Base-by-base conservation (phyloP, 441 rosid species). In the Breynia disticha region DNA sequence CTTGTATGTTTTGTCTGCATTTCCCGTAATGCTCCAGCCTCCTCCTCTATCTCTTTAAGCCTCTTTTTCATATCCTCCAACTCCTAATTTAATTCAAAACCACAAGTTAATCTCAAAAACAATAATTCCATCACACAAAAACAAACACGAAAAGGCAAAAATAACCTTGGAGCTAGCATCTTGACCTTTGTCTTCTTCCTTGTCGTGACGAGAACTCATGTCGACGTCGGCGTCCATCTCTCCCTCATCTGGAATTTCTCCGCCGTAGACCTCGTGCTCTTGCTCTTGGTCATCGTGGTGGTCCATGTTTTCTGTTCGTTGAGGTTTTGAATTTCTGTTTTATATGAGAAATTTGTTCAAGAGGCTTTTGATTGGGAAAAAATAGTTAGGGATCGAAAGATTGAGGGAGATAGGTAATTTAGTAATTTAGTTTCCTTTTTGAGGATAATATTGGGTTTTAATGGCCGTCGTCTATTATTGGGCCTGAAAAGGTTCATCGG, bases 1-100 rank as follows among this genome's bases (percentile, higher is more conserved):
- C n/a, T n/a, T n/a, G n/a, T n/a, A n/a, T n/a, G n/a, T n/a, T 93
- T 93, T 44, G 95, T 91, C 70, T 93, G 97, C 95, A 93, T 93
- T 79, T 93, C 98, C 8, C 98, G 91, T 37, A 93, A 84, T 57
- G 97, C 97, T 5, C 94, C 91, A 22, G 97, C 98, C 58, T 93
- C 97, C 62, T 88, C 98, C 62, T 93, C 98, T 67, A 93, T 93
- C 76, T 88, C 98, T 68, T 86, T 88, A 68, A 91, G 66, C 60
- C 98, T 79, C 63, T 77, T 88, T 80, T 91, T 91, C 98, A 91
- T 86, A 70, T 91, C 97, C 67, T 88, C 95, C 62, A 91, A 72
- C 69, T 88, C 97, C 98, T 91, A 74, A 16, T 50, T 24, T n/a
- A n/a, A n/a, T n/a, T n/a, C n/a, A n/a, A n/a, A n/a, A n/a, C n/a